Percentiles rank a stretch among this genome's conserved stretches.
These are phyloP conservation scores for Termitomyces sp. DNA, from an alignment of 768 basidiomycete species.

Conservation along the genomic window DNA sequence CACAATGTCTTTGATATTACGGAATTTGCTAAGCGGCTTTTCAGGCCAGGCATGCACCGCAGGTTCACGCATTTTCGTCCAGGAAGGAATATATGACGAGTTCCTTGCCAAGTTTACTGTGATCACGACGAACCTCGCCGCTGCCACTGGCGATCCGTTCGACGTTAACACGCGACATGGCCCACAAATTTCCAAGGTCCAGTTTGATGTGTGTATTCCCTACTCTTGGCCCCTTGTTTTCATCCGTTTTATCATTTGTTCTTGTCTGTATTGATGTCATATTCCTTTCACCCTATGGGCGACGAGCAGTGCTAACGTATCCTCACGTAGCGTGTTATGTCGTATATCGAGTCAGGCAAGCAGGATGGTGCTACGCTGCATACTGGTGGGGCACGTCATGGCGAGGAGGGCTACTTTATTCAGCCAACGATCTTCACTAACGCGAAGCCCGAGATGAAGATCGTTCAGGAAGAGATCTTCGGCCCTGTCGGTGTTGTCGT, in stretches of 20 bases:
- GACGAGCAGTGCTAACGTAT: neutral
- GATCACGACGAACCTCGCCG: conserved; percentile 41
- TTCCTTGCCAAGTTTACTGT: conserved; percentile 59
- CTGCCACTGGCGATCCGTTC: conserved; percentile 62
- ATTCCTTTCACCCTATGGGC: neutral
- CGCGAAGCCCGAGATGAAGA: conserved; percentile 56
- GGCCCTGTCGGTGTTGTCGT: conserved; percentile 69
- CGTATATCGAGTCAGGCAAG: conserved; percentile 69
- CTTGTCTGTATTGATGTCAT: neutral
- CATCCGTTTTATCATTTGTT: neutral
- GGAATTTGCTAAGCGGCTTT: neutral
- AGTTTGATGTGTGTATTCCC: conserved; percentile 49
- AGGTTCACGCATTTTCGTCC: conserved; percentile 81
- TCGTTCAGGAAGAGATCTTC: conserved; percentile 67
- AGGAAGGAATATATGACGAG: conserved; percentile 71
- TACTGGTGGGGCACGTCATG: conserved; percentile 55
- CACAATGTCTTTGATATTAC: neutral
- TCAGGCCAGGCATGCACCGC: conserved; percentile 66
- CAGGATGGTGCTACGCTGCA: conserved; percentile 58
- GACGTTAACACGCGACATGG: conserved; percentile 51
- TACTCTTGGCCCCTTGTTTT: neutral
- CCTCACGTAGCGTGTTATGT: conserved; percentile 52
- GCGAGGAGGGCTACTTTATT: conserved; percentile 64
- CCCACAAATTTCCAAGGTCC: conserved; percentile 65
- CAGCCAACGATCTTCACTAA: conserved; percentile 67